These are phyloP conservation scores for Astragalus membranaceus DNA, from an alignment of 306 rosid genomes.

Conservation along the genomic window DNA sequence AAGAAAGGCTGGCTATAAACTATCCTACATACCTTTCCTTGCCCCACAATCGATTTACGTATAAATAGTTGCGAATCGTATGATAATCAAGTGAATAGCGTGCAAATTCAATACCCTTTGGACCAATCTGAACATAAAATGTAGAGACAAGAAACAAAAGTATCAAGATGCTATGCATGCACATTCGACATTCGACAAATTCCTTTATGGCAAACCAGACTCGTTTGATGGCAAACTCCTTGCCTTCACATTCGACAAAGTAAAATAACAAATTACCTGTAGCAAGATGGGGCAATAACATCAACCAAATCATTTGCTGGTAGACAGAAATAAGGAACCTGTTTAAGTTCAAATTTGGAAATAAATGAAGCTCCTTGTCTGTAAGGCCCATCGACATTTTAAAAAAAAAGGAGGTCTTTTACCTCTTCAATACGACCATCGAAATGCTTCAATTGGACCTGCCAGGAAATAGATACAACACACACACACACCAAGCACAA, in stretches of 20 bases:
- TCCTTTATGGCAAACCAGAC: no score
- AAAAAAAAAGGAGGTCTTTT: background rate
- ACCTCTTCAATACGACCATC: conserved; percentile 98
- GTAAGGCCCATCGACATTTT: conserved; percentile 15
- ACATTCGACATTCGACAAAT: no score
- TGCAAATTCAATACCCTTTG: conserved; percentile 90
- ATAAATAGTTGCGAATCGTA: conserved; percentile 81
- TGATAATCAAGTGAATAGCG: conserved; percentile 96
- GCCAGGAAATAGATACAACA: no score
- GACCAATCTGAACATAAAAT: conserved; percentile 59
- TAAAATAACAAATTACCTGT: conserved; percentile 52
- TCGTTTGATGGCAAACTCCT: background rate
- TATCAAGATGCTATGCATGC: background rate
- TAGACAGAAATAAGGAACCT: conserved; percentile 98
- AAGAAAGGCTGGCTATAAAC: background rate
- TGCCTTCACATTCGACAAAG: background rate
- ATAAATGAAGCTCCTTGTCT: conserved; percentile 27
- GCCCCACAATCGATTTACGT: conserved; percentile 76
- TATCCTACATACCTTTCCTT: conserved; percentile 62
- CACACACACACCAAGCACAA: no score
- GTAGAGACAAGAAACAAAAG: conserved; percentile 10
- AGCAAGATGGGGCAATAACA: conserved; percentile 98
- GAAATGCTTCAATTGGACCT: conserved; percentile 95
- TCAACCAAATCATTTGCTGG: conserved; percentile 97
- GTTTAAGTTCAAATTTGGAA: conserved; percentile 37